phyloP scores from a whole-genome alignment of 208 protist species.

The Strigomonas culicis region DNA sequence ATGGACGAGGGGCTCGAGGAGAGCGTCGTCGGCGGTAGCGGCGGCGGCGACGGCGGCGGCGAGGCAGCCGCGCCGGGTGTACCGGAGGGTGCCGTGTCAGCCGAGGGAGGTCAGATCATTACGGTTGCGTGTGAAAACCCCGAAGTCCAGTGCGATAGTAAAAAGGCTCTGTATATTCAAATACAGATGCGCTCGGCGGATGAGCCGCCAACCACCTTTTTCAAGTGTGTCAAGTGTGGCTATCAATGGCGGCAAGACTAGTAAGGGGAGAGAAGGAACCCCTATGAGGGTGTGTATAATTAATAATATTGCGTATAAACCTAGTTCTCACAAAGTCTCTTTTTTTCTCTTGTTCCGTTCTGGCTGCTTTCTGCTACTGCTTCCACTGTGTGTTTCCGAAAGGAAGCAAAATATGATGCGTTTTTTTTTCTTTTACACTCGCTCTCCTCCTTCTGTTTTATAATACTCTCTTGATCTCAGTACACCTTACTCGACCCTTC shows the following conservation, averaged over 20 bases:
- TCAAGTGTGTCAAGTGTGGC: constrained; percentile 93
- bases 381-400: too few relatives aligned
- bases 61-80: background rate
- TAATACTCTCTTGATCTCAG: too few relatives aligned
- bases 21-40: background rate
- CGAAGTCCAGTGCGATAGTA: constrained; percentile 68
- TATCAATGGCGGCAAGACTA: constrained; percentile 91
- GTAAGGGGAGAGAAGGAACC: background rate
- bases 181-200: constrained; percentile 97
- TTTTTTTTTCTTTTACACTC: too few relatives aligned
- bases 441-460: background rate
- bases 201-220: constrained; percentile 98
- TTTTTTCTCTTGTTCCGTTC: too few relatives aligned
- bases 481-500: too few relatives aligned
- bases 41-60: background rate
- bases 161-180: constrained; percentile 93
- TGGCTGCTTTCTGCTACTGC: too few relatives aligned
- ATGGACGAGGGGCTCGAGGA: constrained; percentile 21
- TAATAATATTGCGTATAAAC: background rate
- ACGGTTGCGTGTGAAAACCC: constrained; percentile 81
- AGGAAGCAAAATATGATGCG: too few relatives aligned
- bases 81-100: constrained; percentile 11
- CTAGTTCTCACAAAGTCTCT: background rate
- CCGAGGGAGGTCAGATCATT: constrained; percentile 82
- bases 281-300: too few relatives aligned